Percentiles rank a stretch among this genome's conserved stretches.
phyloP scores from a whole-genome alignment of 345 rosid species.

The Hibiscus tridactylites region DNA sequence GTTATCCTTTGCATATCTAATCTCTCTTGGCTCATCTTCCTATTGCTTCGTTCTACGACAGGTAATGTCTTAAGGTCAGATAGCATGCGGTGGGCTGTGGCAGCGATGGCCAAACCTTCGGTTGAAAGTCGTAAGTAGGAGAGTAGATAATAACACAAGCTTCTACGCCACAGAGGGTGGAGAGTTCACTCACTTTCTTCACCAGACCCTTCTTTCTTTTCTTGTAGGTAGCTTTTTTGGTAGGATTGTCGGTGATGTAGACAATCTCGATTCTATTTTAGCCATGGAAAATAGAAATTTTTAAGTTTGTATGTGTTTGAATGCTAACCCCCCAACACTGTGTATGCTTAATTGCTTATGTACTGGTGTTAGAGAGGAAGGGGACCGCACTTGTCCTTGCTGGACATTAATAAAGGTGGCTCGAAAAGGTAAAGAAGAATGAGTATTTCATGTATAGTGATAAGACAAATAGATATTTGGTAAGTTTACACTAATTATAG shows the following conservation, averaged over 20 bases:
- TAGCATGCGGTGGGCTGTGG: slow-evolving; percentile 3
- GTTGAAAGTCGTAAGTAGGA: slow-evolving; percentile 4
- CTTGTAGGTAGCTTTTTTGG: background rate
- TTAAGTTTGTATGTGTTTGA: background rate
- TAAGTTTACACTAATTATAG: too few relatives aligned
- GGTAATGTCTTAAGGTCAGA: slow-evolving; percentile 11
- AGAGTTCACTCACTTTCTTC: too few relatives aligned
- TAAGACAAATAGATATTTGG: too few relatives aligned
- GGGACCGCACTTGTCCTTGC: too few relatives aligned
- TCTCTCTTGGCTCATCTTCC: slow-evolving; percentile 24
- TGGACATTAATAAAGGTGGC: too few relatives aligned
- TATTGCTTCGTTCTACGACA: slow-evolving; percentile 24
- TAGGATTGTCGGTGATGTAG: slow-evolving; percentile 24
- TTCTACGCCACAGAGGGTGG: too few relatives aligned
- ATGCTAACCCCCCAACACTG: background rate
- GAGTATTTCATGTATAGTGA: too few relatives aligned
- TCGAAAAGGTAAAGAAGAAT: too few relatives aligned
- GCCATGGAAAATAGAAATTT: slow-evolving; percentile 12
- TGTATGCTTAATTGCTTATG: background rate
- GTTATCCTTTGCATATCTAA: slow-evolving; percentile 10
- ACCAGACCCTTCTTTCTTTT: too few relatives aligned
- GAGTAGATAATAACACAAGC: slow-evolving; percentile 20
- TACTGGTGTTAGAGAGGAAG: background rate
- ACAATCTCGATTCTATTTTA: slow-evolving; percentile 25
- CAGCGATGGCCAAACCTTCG: slow-evolving; percentile 8